Base-by-base conservation (phyloP, 1,284 basidiomycete species). In the Cutaneotrichosporon dermatis region DNA sequence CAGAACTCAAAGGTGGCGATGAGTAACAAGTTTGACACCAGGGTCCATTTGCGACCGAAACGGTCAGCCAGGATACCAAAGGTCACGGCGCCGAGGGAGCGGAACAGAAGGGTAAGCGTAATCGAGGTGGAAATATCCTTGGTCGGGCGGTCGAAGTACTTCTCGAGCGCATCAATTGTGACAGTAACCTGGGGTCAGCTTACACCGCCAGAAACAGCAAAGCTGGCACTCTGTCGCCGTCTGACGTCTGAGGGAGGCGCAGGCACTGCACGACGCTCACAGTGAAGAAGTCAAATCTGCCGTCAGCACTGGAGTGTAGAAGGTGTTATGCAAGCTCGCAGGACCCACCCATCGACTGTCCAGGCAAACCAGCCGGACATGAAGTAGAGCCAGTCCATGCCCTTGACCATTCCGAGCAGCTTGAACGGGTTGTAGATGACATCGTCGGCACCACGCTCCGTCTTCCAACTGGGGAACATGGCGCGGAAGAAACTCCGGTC, bases 31-130 rank as follows among this genome's bases (percentile, higher is more conserved):
- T 95, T 96, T 69, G 73, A 67, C 48, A 94, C 86, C 4, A 97
- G 81, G 1, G 92, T 92, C 90, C 92, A 97, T 80, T 93, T 94
- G 50, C 93, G 85, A 4, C 94, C 93, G 74, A 83, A 95, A 12
- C 93, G 84, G 74, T 93, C 91, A 33, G 88, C 89, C 35, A 88
- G 70, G 55, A 90, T 58, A 57, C 81, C 83, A 64, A 96, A 95
- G 65, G 94, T 79, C 60, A 91, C 85, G 40, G 93, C 93, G 34
- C 94, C 95, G 41, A 85, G 79, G 1, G 90, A 89, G 55, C 95
- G 86, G 82, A 97, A 91, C 40, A 98, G 84, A 1, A 97, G 82
- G 0, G 94, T 97, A 52, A 98, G 83, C 6, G 94, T 98, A 74
- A 99, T 95, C 10, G 91, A 84, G n/a, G 86, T 85, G 54, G 89